Evolutionary conservation across 768 basidiomycete species (phyloP), one percentile per base, ranked within the genome.

Genomic region (Leucosporidium creatinivorum): DNA sequence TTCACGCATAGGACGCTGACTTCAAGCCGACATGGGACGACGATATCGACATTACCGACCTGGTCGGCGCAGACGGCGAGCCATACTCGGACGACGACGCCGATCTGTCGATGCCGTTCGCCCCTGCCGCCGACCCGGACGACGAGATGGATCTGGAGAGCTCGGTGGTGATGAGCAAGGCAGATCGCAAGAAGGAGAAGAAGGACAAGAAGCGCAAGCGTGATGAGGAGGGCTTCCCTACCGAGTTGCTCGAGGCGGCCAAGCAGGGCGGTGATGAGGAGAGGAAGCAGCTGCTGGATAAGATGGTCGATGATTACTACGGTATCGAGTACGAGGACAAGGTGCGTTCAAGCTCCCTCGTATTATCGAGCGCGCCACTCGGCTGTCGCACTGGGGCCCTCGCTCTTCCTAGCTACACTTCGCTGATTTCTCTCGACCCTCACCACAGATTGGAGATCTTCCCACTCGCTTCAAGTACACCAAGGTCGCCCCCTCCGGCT

Each of bases 321-420:
- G 86, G 83, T 47, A 82, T 98, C 23, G 94, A 97, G 68, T 94
- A 97, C 80, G 97, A 97, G 77, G 93, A 94, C 74, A 84, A 97
- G 81, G 93, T 93, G 68, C 74, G 87, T 81, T 33, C 54, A 5
- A 36, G 28, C 39, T 12, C 18, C 26, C 58, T 44, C 54, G 8
- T 51, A 9, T 49, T 49, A n/a, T 39, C 4, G 17, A 4, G 5
- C 67, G 26, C 49, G 55, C 5, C 4, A 1, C 13, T 49, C 30
- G 12, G 10, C 39, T 39, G 30, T 52, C 60, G 36, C 64, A 6
- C 26, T 26, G 54, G n/a, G n/a, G 26, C 21, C 12, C 13, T 21
- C 26, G 5, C 47, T 39, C 63, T 44, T 60, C 52, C 19, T 62
- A 19, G 8, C 57, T 62, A 62, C 31, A 25, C 3, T 44, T 6